A percentile compares a stretch with the other conserved stretches of the same genome.
Evolutionary conservation across 2,329 filamentous ascomycete genomes (phyloP).

Genomic region (Pestalotiopsis fici): DNA sequence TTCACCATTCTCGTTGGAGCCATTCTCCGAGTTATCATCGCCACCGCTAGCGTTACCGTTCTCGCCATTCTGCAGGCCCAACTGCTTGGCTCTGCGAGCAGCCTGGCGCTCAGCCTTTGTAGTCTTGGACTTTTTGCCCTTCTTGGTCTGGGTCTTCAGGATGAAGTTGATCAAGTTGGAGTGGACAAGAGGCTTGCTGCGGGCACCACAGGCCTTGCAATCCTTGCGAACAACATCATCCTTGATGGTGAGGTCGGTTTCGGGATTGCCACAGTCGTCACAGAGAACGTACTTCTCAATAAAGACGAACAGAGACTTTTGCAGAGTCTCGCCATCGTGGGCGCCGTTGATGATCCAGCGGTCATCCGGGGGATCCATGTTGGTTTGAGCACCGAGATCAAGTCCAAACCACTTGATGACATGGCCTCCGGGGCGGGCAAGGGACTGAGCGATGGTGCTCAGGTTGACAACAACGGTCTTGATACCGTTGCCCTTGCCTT

Average conservation of each 20-base stretch:
- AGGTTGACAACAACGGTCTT: slow-evolving; percentile 98
- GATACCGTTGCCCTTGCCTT: slow-evolving; percentile 99
- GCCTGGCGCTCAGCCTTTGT: slow-evolving; percentile 90
- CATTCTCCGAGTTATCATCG: slow-evolving; percentile 67
- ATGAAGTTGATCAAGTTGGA: slow-evolving; percentile 98
- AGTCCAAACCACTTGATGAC: slow-evolving; percentile 99
- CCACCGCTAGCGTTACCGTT: slow-evolving; percentile 58
- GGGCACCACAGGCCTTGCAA: slow-evolving; percentile 98
- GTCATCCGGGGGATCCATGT: slow-evolving; percentile 94
- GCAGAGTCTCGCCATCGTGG: slow-evolving; percentile 91
- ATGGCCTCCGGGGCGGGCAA: slow-evolving; percentile 89
- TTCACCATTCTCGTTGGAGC: slow-evolving; percentile 52
- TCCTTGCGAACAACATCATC: slow-evolving; percentile 89
- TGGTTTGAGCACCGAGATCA: slow-evolving; percentile 97
- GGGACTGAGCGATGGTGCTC: slow-evolving; percentile 86
- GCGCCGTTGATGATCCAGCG: slow-evolving; percentile 99
- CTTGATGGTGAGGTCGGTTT: slow-evolving; percentile 95
- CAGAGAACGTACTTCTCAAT: slow-evolving; percentile 98
- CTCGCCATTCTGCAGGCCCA: slow-evolving; percentile 58
- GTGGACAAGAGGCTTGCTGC: slow-evolving; percentile 85
- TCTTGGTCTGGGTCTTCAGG: slow-evolving; percentile 88
- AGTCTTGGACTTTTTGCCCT: slow-evolving; percentile 93
- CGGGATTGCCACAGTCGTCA: slow-evolving; percentile 99
- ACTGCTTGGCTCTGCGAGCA: slow-evolving; percentile 85
- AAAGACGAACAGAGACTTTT: slow-evolving; percentile 98